These are phyloP conservation scores for Pascua guehoae DNA, from an alignment of 1,284 basidiomycete genomes.

Conservation along the genomic window DNA sequence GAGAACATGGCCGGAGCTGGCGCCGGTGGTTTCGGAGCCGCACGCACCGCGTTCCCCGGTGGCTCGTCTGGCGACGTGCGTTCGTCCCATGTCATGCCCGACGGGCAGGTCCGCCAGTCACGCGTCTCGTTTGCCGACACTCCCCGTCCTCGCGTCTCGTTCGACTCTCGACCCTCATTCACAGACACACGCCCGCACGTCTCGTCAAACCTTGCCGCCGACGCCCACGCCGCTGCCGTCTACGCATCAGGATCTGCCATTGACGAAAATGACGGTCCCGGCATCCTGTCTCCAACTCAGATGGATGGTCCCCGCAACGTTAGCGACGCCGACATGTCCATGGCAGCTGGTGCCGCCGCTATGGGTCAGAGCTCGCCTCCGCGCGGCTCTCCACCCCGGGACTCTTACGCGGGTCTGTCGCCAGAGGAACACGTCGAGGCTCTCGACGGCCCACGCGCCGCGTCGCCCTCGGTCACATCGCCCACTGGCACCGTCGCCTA, in stretches of 20 bases:
- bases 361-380: constrained; percentile 18
- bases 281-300: constrained; percentile 62
- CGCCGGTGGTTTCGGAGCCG: constrained; percentile 50
- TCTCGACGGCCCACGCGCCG: constrained; percentile 14
- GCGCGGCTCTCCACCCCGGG: not conserved
- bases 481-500: constrained; percentile 29
- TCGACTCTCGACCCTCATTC: constrained; percentile 44
- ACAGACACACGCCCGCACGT: constrained; percentile 49
- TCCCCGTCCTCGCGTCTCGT: constrained; percentile 54
- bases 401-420: too few relatives aligned
- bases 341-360: constrained; percentile 20
- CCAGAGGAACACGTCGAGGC: constrained; percentile 23
- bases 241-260: constrained; percentile 43
- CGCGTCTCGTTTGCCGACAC: constrained; percentile 46
- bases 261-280: constrained; percentile 31
- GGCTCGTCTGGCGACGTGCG: constrained; percentile 28
- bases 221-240: constrained; percentile 32
- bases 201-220: constrained; percentile 38
- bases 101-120: constrained; percentile 43
- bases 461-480: constrained; percentile 3
- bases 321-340: constrained; percentile 61
- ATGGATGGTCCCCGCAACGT: constrained; percentile 62
- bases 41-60: constrained; percentile 22
- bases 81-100: constrained; percentile 58
- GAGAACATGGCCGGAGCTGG: constrained; percentile 63